Conservation (phyloP, 2,329 filamentous ascomycete species). For the Monilinia fructigena region DNA sequence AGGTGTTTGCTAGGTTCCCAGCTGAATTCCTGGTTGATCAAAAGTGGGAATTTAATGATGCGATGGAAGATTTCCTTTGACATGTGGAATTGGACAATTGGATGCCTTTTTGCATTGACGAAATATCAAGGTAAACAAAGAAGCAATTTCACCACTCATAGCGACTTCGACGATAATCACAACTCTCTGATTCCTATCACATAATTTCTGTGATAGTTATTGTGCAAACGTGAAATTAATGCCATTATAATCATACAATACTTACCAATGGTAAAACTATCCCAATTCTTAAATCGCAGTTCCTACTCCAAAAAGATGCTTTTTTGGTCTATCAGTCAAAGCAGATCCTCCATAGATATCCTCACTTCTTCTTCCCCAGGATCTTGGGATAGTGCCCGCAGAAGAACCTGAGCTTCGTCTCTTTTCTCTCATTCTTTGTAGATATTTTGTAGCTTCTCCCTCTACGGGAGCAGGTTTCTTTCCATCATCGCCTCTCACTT, state of each 20-base stretch:
- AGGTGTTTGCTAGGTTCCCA: neutral
- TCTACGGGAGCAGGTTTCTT: neutral
- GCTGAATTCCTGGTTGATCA: neutral
- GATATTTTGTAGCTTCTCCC: slow-evolving; percentile 21
- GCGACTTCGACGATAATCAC: neutral
- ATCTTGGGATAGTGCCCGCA: neutral
- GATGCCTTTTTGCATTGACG: neutral
- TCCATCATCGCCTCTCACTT: slow-evolving; percentile 7
- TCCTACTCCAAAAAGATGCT: slow-evolving; percentile 4
- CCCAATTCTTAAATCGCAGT: neutral
- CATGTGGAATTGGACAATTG: neutral
- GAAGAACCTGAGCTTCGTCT: slow-evolving; percentile 13
- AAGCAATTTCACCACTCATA: neutral
- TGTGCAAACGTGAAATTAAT: slow-evolving; percentile 1
- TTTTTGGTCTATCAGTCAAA: neutral
- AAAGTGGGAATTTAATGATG: neutral
- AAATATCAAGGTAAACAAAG: neutral
- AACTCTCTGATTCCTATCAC: neutral
- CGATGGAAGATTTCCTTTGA: neutral
- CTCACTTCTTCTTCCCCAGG: slow-evolving; percentile 9
- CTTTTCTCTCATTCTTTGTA: slow-evolving; percentile 14
- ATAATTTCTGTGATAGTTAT: neutral
- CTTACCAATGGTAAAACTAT: too few species aligned
- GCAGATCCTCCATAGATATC: neutral
- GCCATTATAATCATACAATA: neutral